Evolutionary conservation across 2,329 filamentous ascomycete genomes (phyloP), one percentile per base, ranked within the genome.

Genomic region (Chaetomium sp.): DNA sequence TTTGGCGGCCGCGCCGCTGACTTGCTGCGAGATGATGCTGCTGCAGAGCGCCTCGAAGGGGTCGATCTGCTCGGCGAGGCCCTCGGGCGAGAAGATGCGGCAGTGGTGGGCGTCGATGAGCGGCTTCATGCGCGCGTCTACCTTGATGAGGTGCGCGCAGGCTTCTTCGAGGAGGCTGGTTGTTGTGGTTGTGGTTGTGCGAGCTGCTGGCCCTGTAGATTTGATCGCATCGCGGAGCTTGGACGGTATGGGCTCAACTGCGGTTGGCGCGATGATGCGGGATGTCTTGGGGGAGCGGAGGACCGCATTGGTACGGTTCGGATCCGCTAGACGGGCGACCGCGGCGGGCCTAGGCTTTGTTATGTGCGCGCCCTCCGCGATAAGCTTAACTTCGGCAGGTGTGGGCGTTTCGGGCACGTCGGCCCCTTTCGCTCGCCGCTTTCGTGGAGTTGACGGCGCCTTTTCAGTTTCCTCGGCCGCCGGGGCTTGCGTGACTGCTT

Each of bases 21-120:
- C 94, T 79, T 99, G 95, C 78, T 98, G 95, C 60, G 92, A 93
- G 72, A 98, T 96, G 74, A 99, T 97, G 59, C 93, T 90, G 76
- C 90, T 93, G 47, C 87, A 85, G 38, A 99, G 83, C 64, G 87
- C 88, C 71, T 90, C 89, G 73, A 97, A 99, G 0, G 95, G 95
- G 77, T 98, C 92, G 66, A 97, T 86, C 68, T 87, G 83, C 76
- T 97, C 92, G 31, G 89, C 86, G n/a, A 98, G 79, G 0, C 93
- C 92, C 68, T 90, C 88, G 0, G 92, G 85, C 1, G 88, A 90
- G 78, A 98, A 98, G 19, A 95, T 79, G 62, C 82, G 83, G 76
- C 94, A 98, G 66, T 85, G 85, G 73, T 96, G 84, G 64, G 86
- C 85, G 64, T 91, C 87, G 57, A 97, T 86, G 21, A 97, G 77